Percentiles rank a stretch among this genome's conserved stretches.
phyloP scores from a whole-genome alignment of 2,329 filamentous ascomycete species.

The Ophiostoma himal-ulmi region DNA sequence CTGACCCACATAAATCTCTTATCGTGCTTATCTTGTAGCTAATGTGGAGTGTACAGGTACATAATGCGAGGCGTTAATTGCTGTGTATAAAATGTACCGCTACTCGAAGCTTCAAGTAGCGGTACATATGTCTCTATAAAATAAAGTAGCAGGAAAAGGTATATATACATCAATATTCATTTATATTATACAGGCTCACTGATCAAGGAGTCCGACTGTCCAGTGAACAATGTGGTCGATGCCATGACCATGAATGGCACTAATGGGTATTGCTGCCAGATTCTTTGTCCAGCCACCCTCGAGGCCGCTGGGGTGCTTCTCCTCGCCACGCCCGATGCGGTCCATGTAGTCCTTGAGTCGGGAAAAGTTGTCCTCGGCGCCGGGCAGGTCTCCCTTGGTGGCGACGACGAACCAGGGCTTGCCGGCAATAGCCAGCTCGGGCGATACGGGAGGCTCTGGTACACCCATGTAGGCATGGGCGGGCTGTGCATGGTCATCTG shows the following conservation, averaged over 20 bases:
- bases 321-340: constrained; percentile 54
- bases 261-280: constrained; percentile 73
- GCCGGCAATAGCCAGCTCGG: constrained; percentile 67
- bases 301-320: constrained; percentile 66
- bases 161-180: neutral
- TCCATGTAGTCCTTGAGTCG: constrained; percentile 65
- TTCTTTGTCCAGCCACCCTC: constrained; percentile 52
- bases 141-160: neutral
- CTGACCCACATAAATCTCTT: neutral
- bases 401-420: constrained; percentile 98
- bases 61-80: neutral
- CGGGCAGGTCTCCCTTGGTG: constrained; percentile 80
- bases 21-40: neutral
- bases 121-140: neutral
- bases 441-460: constrained; percentile 22
- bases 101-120: neutral
- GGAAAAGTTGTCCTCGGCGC: constrained; percentile 71
- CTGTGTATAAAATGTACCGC: neutral
- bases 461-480: constrained; percentile 23
- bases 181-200: neutral
- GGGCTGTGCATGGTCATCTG: neutral
- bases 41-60: neutral
- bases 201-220: constrained; percentile 62
- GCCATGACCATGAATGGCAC: constrained; percentile 81
- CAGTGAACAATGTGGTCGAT: constrained; percentile 69